Conservation (phyloP, 1,284 basidiomycete genomes). For the Cerioporus squamosus region DNA sequence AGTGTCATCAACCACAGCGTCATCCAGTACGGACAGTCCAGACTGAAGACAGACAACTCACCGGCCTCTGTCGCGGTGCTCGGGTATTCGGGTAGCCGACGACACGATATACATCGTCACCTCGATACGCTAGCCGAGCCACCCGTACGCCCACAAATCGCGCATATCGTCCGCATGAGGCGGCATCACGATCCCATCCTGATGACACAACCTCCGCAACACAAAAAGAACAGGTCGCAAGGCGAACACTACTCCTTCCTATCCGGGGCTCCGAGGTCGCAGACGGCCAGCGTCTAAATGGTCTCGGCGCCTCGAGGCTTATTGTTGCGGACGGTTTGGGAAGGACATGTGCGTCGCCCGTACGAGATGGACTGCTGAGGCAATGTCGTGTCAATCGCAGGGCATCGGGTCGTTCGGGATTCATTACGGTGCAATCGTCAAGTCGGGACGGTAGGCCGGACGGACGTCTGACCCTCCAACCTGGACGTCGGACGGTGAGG, state of each 20-base stretch:
- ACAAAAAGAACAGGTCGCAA: constrained; percentile 14
- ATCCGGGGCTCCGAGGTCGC: constrained; percentile 1
- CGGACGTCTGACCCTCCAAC: background rate
- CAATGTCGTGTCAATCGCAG: background rate
- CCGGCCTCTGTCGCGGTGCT: no score
- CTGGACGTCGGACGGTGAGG: background rate
- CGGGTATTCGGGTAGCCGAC: no score
- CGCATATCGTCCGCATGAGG: background rate
- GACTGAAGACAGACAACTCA: no score
- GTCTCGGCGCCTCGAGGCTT: constrained; percentile 1
- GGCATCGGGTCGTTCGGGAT: background rate
- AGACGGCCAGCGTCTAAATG: background rate
- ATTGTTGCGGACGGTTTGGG: constrained; percentile 5
- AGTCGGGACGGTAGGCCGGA: background rate
- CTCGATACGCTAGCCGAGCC: constrained; percentile 1
- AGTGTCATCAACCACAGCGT: no score
- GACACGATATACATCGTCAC: background rate
- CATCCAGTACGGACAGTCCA: no score
- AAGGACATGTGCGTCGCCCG: constrained; percentile 3
- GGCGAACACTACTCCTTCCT: constrained; percentile 16
- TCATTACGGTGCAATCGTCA: background rate
- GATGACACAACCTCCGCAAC: constrained; percentile 8
- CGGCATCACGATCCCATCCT: background rate
- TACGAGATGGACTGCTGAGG: background rate
- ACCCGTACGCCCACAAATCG: constrained; percentile 6